Conservation (phyloP, 2,329 filamentous ascomycete species). For the Geosmithia flava region DNA sequence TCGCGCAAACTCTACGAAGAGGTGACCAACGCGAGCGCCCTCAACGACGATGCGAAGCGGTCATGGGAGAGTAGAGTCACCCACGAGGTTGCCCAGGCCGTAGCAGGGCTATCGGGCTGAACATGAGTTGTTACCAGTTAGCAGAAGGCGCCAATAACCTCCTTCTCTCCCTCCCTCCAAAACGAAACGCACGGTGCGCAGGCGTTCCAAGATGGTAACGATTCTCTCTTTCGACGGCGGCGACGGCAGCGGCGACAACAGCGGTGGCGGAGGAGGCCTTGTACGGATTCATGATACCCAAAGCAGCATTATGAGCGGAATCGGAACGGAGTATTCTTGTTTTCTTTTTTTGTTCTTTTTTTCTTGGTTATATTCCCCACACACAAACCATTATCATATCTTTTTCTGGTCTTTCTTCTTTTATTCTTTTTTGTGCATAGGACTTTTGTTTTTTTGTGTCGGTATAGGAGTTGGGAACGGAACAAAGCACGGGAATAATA, state of each 20-base stretch:
- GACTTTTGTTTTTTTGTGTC: background rate
- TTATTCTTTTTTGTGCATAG: background rate
- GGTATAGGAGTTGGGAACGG: background rate
- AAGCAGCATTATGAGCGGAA: background rate
- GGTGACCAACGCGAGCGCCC: slow-evolving; percentile 36
- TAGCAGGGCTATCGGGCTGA: slow-evolving; percentile 44
- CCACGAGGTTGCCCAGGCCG: slow-evolving; percentile 66
- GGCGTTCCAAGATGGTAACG: background rate
- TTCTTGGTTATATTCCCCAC: too few species aligned
- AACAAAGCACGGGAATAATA: too few species aligned
- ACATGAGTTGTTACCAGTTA: slow-evolving; percentile 5
- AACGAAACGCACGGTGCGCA: too few species aligned
- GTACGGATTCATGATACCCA: slow-evolving; percentile 2
- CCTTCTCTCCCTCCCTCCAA: too few species aligned
- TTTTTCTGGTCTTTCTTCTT: too few species aligned
- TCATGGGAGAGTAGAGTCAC: slow-evolving; percentile 66
- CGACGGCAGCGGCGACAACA: too few species aligned
- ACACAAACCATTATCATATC: too few species aligned
- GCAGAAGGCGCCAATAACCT: too few species aligned
- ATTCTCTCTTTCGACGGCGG: background rate
- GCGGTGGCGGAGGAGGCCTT: background rate
- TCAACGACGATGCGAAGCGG: slow-evolving; percentile 54
- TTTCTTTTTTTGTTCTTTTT: background rate
- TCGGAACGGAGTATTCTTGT: background rate
- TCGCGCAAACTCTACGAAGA: slow-evolving; percentile 79